Base-by-base conservation (phyloP, 108 stramenopile species). In the Chaetoceros muelleri region DNA sequence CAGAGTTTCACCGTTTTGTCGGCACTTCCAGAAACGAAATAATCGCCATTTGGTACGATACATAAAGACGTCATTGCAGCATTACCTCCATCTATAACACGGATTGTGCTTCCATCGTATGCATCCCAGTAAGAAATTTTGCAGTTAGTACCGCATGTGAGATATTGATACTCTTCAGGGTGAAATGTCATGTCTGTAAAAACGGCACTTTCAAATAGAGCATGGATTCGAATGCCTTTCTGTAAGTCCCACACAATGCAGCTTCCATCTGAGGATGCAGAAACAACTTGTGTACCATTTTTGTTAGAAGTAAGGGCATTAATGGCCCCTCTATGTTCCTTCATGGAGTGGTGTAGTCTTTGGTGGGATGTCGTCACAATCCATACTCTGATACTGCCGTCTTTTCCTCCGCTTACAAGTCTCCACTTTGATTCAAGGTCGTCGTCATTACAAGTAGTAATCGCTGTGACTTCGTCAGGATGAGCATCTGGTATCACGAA, bases 91-190 rank as follows among this genome's bases (percentile, higher is more conserved):
- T 82, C 68, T 22, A 92, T 80, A 51, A 81, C 73, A 25, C 93
- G 83, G 61, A 94, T 90, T 46, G 80, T 67, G 27, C 54, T 64
- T 45, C 82, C 87, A 66, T 91, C 85, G 44, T 74, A 80, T 17
- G 87, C 84, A 71, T 94, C 90, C 87, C 90, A 94, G 69, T 87
- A 94, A 1, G 81, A 78, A 26, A 94, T 80, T 73, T 89, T 85
- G 62, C 76, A 79, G 65, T 94, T 89, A 24, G 75, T 56, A 34
- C 90, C 85, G 52, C 84, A 83, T 34, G 93, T 92, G 30, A 94
- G 58, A 57, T 87, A 79, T 69, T 92, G 90, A 20, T 72, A 79
- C 64, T 87, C 87, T 67, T 94, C 93, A 24, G 93, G 93, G 62
- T 92, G 93, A 64, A 80, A 94, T 44, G 64, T 40, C 8, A 84